Percentiles rank a stretch among this genome's conserved stretches.
Conservation (phyloP, 768 basidiomycete species). For the Solioccasus polychromus region DNA sequence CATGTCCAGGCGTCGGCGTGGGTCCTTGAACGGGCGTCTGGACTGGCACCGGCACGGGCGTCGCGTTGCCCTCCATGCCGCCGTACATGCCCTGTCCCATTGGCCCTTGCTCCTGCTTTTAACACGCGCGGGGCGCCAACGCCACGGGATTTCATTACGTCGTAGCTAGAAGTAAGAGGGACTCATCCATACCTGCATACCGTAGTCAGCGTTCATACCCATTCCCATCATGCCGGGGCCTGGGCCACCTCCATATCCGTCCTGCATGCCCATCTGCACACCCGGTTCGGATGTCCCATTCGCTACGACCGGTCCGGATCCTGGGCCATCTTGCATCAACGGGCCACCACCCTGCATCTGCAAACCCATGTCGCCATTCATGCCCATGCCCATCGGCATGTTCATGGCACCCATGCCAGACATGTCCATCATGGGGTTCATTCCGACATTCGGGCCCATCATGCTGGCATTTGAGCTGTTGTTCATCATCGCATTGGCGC, state of each 20-base stretch:
- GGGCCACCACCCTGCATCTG: conserved; percentile 42
- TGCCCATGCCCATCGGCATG: conserved; percentile 55
- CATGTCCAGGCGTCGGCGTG: conserved; percentile 29
- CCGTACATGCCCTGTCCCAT: conserved; percentile 72
- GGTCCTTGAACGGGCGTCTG: conserved; percentile 32
- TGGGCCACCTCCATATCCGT: conserved; percentile 39
- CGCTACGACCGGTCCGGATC: conserved; percentile 33
- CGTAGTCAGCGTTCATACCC: conserved; percentile 66
- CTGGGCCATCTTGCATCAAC: conserved; percentile 55
- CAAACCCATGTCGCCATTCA: conserved; percentile 69
- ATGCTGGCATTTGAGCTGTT: conserved; percentile 51
- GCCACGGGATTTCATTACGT: conserved; percentile 38
- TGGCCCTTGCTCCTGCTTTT: conserved; percentile 51
- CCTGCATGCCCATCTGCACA: conserved; percentile 41
- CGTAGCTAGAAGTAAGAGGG: conserved; percentile 30
- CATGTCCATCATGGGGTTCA: conserved; percentile 83
- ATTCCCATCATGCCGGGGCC: conserved; percentile 67
- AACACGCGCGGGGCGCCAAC: conserved; percentile 25
- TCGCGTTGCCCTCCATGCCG: conserved; percentile 52
- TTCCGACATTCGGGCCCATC: conserved; percentile 49
- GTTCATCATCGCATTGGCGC: conserved; percentile 75
- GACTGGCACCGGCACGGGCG: conserved; percentile 45
- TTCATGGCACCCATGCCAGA: conserved; percentile 55
- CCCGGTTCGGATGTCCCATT: conserved; percentile 39
- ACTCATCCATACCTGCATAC: conserved; percentile 62